A percentile compares a stretch with the other conserved stretches of the same genome.
These are phyloP conservation scores for Micractinium sp. DNA, from an alignment of 139 green algal species.

Conservation along the genomic window DNA sequence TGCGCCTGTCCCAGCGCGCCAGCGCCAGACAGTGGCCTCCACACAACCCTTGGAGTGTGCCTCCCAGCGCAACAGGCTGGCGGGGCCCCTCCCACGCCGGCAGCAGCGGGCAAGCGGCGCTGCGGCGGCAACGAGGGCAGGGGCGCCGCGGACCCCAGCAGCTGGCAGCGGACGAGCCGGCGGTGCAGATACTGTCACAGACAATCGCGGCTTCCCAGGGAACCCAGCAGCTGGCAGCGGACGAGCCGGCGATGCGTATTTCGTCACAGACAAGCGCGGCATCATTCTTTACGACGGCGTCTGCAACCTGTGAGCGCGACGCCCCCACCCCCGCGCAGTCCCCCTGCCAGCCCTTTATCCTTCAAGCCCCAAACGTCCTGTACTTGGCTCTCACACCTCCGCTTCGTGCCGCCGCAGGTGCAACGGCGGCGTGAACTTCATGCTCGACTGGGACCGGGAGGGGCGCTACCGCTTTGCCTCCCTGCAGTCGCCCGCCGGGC, in stretches of 20 bases:
- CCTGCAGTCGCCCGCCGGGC: constrained; percentile 75
- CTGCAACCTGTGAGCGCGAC: constrained; percentile 76
- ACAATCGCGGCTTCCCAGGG: neutral
- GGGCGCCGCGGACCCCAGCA: neutral
- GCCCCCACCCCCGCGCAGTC: too few species aligned
- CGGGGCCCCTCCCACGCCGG: too few species aligned
- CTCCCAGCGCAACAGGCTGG: too few species aligned
- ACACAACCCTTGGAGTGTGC: too few species aligned
- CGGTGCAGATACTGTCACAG: neutral
- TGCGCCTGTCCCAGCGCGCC: too few species aligned
- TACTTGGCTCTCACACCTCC: neutral
- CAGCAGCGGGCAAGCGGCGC: neutral
- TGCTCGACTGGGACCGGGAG: constrained; percentile 71
- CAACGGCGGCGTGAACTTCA: constrained; percentile 85
- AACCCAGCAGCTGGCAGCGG: neutral
- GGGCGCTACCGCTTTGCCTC: constrained; percentile 72
- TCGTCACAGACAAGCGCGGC: constrained; percentile 63
- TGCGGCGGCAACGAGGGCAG: neutral
- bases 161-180: neutral
- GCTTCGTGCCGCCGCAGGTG: constrained; percentile 51
- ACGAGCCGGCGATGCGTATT: constrained; percentile 57
- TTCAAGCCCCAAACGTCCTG: too few species aligned
- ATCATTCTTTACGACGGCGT: constrained; percentile 88
- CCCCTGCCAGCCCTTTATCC: neutral
- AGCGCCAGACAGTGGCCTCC: too few species aligned